Evolutionary conservation across 768 basidiomycete species (phyloP), one percentile per base, ranked within the genome.

Genomic region (Boletus barrowsii): DNA sequence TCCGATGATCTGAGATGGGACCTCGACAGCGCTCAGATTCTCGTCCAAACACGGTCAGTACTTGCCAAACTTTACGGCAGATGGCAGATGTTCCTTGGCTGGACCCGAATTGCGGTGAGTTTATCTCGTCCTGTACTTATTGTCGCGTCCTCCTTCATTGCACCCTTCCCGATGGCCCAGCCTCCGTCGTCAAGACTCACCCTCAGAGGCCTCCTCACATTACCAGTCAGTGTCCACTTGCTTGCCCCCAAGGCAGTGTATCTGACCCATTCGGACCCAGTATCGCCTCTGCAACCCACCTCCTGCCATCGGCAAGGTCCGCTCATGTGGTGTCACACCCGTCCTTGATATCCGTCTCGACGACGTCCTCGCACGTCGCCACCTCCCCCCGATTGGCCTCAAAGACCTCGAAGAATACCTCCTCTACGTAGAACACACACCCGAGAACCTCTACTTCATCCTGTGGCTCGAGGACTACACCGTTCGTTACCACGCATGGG

Each of bases 361-460:
- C 42, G 90, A 91, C 66, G 79, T 92, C 3, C 75, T 92, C 53
- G 79, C 88, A 46, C 78, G 87, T 57, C 85, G 83, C 53, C 89
- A 92, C 67, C 77, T 92, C 0, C 90, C 90, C 0, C 90, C 90
- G 8, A 79, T 92, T 11, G 88, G 84, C 37, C 73, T 88, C 57
- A 88, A 88, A 67, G 86, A 88, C 68, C 80, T 87, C 51, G 84
- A 86, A 73, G 90, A 92, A 70, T 92, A 88, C 79, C 73, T 91
- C 50, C 75, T 92, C 41, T 90, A 88, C 69, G 87, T 88, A 50
- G 90, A 92, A 60, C 79, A 78, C 51, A 78, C 78, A 44, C 83
- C 87, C 22, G 89, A 91, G 68, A 91, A 90, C 64, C 77, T 92
- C 79, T 91, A 91, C 63, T 91, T 91, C 64, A 79, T 81, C n/a